Evolutionary conservation across 73 alveolate genomes (phyloP).

Genomic region (Halteria grandinella): DNA sequence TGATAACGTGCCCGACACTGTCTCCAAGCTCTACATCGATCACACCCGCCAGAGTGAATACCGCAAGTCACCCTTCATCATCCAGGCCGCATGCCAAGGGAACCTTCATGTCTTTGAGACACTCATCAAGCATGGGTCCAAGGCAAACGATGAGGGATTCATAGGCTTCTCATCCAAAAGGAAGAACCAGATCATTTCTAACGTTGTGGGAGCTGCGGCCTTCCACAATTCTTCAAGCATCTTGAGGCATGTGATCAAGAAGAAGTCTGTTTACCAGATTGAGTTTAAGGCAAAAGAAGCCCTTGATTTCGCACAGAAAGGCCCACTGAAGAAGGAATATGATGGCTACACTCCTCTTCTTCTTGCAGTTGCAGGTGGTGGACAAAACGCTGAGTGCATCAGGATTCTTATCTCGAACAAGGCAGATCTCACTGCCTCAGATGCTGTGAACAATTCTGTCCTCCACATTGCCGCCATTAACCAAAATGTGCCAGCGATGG

Average conservation of each 20-base stretch:
- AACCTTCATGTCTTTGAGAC: background rate
- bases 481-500: background rate
- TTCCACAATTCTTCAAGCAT: background rate
- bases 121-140: background rate
- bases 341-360: slow-evolving; percentile 24
- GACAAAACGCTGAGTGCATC: slow-evolving; percentile 5
- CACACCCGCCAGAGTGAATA: background rate
- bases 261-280: background rate
- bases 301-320: slow-evolving; percentile 21
- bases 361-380: slow-evolving; percentile 45
- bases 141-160: slow-evolving; percentile 11
- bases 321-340: slow-evolving; percentile 26
- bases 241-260: slow-evolving; percentile 1
- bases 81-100: slow-evolving; percentile 26
- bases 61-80: slow-evolving; percentile 50
- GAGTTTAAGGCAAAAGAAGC: slow-evolving; percentile 11
- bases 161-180: slow-evolving; percentile 29
- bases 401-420: slow-evolving; percentile 1
- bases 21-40: slow-evolving; percentile 15
- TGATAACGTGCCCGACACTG: slow-evolving; percentile 30
- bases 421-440: slow-evolving; percentile 5
- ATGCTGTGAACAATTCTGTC: slow-evolving; percentile 3
- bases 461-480: slow-evolving; percentile 26
- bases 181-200: slow-evolving; percentile 16
- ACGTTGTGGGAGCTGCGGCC: slow-evolving; percentile 54